Percentiles rank a stretch among this genome's conserved stretches.
Conservation (phyloP, 805 yeast genomes). For the Saccharomycopsis sp. region DNA sequence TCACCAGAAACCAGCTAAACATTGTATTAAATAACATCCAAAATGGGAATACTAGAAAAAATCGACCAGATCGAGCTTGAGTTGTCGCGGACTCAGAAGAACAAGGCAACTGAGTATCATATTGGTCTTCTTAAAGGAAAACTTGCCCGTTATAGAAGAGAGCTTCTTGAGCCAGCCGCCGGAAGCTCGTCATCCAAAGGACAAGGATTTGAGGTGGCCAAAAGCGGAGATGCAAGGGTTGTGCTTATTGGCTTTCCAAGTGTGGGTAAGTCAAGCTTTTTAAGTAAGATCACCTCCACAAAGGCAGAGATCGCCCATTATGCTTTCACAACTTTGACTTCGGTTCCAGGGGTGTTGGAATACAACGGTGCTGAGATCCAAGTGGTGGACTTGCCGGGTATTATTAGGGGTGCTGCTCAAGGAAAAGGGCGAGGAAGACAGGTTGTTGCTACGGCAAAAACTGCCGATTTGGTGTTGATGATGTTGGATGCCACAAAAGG, state of each 20-base stretch:
- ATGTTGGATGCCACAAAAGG: constrained; percentile 94
- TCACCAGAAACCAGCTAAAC: no score
- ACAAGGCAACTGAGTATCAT: constrained; percentile 97
- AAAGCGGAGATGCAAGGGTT: constrained; percentile 94
- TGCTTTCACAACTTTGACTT: constrained; percentile 92
- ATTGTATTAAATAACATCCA: constrained; percentile 4
- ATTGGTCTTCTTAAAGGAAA: constrained; percentile 91
- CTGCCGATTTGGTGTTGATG: constrained; percentile 89
- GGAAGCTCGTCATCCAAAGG: constrained; percentile 62
- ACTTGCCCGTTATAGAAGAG: constrained; percentile 86
- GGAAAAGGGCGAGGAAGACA: constrained; percentile 98
- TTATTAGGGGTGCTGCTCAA: constrained; percentile 91
- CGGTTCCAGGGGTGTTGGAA: constrained; percentile 93
- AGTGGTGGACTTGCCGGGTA: constrained; percentile 96
- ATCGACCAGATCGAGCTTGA: constrained; percentile 89
- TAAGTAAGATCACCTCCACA: constrained; percentile 86
- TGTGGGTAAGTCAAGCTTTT: constrained; percentile 90
- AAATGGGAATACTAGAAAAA: constrained; percentile 48
- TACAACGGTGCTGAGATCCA: constrained; percentile 97
- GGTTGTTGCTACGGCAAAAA: constrained; percentile 92
- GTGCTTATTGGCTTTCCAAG: constrained; percentile 96
- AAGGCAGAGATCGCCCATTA: constrained; percentile 93
- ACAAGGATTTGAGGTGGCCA: constrained; percentile 87
- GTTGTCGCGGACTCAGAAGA: constrained; percentile 90
- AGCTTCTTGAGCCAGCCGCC: constrained; percentile 83